Conservation (phyloP, 495 filamentous ascomycete genomes). For the Aspergillus carlsbadensis region DNA sequence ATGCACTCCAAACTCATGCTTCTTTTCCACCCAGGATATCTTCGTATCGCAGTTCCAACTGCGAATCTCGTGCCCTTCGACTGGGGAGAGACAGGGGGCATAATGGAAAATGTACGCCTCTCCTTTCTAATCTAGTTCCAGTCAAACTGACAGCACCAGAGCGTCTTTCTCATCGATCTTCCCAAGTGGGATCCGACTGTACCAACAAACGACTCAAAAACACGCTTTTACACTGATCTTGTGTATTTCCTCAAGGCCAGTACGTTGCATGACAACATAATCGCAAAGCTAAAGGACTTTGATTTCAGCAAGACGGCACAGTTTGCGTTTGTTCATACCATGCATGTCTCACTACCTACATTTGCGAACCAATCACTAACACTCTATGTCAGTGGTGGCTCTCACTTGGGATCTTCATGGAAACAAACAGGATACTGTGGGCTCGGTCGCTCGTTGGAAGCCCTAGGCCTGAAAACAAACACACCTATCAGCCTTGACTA, state of each 20-base stretch:
- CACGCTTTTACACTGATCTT: conserved; percentile 68
- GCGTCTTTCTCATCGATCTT: conserved; percentile 82
- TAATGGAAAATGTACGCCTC: conserved; percentile 71
- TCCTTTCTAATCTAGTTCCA: background rate
- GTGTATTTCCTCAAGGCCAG: conserved; percentile 68
- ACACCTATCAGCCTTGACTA: conserved; percentile 58
- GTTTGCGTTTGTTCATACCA: conserved; percentile 79
- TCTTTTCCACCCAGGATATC: conserved; percentile 64
- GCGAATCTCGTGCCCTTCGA: conserved; percentile 80
- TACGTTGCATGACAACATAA: conserved; percentile 59
- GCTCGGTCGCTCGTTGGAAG: conserved; percentile 58
- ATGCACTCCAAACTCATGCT: conserved; percentile 94
- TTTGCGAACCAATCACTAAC: background rate
- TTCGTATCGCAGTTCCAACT: conserved; percentile 76
- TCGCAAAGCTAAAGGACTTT: conserved; percentile 61
- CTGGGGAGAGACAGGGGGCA: conserved; percentile 74
- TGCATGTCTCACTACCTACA: conserved; percentile 35
- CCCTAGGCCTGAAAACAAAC: conserved; percentile 52
- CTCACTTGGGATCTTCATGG: conserved; percentile 52
- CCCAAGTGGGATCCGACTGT: conserved; percentile 50
- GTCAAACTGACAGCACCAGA: conserved; percentile 27
- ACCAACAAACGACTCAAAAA: conserved; percentile 34
- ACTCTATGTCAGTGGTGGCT: conserved; percentile 43
- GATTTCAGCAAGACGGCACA: conserved; percentile 69
- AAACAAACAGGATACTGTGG: conserved; percentile 68